A percentile compares a stretch with the other conserved stretches of the same genome.
These are phyloP conservation scores for Stentor roeselii DNA, from an alignment of 73 alveolate genomes.

Conservation along the genomic window DNA sequence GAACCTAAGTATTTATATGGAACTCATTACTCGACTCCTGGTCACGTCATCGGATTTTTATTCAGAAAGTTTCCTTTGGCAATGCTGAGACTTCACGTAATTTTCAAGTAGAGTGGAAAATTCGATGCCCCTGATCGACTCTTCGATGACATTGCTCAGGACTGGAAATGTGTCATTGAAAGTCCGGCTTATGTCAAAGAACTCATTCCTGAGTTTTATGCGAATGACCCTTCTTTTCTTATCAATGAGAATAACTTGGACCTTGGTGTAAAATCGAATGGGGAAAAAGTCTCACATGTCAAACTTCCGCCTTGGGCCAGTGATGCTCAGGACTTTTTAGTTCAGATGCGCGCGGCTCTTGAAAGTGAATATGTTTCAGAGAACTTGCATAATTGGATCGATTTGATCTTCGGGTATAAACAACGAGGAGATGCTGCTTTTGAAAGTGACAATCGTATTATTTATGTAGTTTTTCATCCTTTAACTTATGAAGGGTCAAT, in stretches of 20 bases:
- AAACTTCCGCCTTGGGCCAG: constrained; percentile 68
- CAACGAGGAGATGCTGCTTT: constrained; percentile 80
- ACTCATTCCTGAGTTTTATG: constrained; percentile 95
- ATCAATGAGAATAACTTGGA: constrained; percentile 69
- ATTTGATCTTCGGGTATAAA: constrained; percentile 94
- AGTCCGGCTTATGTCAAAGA: constrained; percentile 95
- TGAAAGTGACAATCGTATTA: constrained; percentile 62
- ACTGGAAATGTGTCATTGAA: constrained; percentile 76
- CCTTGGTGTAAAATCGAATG: constrained; percentile 86
- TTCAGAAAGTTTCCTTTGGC: constrained; percentile 89
- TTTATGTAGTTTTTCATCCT: constrained; percentile 85
- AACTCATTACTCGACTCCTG: constrained; percentile 99
- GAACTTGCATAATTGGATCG: constrained; percentile 93
- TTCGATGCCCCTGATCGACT: constrained; percentile 97
- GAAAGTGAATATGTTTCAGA: constrained; percentile 83
- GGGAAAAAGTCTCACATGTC: constrained; percentile 90
- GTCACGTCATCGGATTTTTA: constrained; percentile 94
- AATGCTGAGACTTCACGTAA: constrained; percentile 89
- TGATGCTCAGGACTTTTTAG: constrained; percentile 80
- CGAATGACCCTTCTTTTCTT: constrained; percentile 72
- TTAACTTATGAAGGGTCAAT: constrained; percentile 89
- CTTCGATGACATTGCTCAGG: constrained; percentile 86
- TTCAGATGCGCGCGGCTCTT: constrained; percentile 65
- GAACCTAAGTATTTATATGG: constrained; percentile 96
- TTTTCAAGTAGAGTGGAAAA: constrained; percentile 77